These are phyloP conservation scores for Pisolithus marmoratus DNA, from an alignment of 768 basidiomycete species.

Conservation along the genomic window DNA sequence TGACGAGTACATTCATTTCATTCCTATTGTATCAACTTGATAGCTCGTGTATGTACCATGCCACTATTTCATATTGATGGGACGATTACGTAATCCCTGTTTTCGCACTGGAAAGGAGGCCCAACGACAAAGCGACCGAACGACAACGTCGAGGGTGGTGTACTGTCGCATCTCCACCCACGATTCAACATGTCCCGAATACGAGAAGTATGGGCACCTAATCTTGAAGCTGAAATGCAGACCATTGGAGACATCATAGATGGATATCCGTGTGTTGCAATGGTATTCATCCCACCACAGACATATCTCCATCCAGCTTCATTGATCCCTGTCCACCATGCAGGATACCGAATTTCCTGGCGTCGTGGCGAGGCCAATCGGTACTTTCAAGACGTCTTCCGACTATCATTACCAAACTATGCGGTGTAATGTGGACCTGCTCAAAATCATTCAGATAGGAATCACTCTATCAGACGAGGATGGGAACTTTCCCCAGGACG, in stretches of 20 bases:
- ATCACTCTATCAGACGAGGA: conserved; percentile 92
- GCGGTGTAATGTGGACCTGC: conserved; percentile 97
- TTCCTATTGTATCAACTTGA: not conserved
- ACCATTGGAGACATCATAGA: conserved; percentile 85
- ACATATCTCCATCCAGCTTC: conserved; percentile 6
- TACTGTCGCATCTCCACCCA: not conserved
- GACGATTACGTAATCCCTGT: conserved; percentile 22
- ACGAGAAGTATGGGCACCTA: conserved; percentile 93
- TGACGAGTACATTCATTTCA: conserved; percentile 19
- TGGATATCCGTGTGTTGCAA: conserved; percentile 88
- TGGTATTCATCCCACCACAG: conserved; percentile 54
- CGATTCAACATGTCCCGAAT: conserved; percentile 63
- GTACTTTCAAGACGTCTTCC: conserved; percentile 90
- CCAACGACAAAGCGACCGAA: no score
- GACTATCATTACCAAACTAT: conserved; percentile 99
- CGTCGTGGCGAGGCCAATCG: conserved; percentile 95
- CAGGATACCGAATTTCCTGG: conserved; percentile 99
- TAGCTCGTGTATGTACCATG: not conserved
- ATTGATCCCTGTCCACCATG: conserved; percentile 1
- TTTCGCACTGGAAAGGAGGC: not conserved
- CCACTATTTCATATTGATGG: not conserved
- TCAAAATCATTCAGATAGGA: conserved; percentile 97
- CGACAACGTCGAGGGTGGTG: no score
- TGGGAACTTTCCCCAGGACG: conserved; percentile 84
- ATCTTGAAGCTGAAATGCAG: conserved; percentile 89